Evolutionary conservation across 2,329 filamentous ascomycete genomes (phyloP), one percentile per base, ranked within the genome.

Genomic region (Exserohilum turcica): DNA sequence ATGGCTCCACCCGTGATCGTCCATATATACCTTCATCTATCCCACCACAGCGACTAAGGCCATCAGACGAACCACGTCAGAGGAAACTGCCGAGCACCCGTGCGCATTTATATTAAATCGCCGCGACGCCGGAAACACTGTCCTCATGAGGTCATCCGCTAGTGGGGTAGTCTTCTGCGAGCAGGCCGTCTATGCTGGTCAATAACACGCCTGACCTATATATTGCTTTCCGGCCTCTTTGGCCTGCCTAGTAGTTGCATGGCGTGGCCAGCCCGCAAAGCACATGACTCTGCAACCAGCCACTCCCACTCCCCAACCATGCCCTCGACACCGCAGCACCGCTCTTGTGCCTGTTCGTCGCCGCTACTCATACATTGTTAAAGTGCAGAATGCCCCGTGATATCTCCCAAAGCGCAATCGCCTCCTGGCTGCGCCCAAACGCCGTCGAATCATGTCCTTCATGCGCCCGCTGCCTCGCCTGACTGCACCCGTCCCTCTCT

Each of bases 311-410:
- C 21, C 21, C 4, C 21, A 24, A 24, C 21, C 21, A 24, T 24
- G 21, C 7, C 4, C 21, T 24, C 21, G 7, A 38, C 18, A 33
- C 10, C 18, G 24, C 32, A 37, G 24, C 31, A 18, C 28, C n/a
- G 9, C 13, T 19, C 29, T 18, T 13, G 24, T 42, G 24, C 37
- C 32, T 33, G 35, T 37, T 52, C 48, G 16, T 48, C 42, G 49
- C 48, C 56, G 53, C 46, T 60, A 56, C 36, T 60, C 44, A 59
- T 59, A 60, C 58, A 60, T 52, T 33, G 29, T 58, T 42, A 53
- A 47, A 42, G 28, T 44, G 49, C 48, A 33, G 54, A 38, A 52
- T 56, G 52, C 42, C 7, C 54, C 42, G 24, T 56, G 29, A 49
- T 54, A 38, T 48, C 46, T 46, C 21, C 46, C 43, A 19, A 19